Evolutionary conservation across 192 early-diverging fungal species (phyloP).

Genomic region (Coemansia sp.): DNA sequence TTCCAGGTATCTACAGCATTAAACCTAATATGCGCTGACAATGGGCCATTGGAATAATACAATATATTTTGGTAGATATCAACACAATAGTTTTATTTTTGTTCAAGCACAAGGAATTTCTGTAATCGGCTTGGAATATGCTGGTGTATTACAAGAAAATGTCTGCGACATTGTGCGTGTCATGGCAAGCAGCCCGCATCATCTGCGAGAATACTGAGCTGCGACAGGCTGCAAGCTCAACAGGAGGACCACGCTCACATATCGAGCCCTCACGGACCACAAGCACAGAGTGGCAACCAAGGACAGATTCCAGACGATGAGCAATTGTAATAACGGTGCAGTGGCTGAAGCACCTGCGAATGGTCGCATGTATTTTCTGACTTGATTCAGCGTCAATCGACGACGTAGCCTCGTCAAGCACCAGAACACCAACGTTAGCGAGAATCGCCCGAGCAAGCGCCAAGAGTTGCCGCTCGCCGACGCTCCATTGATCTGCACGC

Average conservation of each 20-base stretch:
- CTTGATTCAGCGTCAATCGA: slow-evolving; percentile 55
- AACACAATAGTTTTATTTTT: too few relatives aligned
- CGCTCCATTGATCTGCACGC: slow-evolving; percentile 34
- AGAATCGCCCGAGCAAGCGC: slow-evolving; percentile 59
- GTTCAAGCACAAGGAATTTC: too few relatives aligned
- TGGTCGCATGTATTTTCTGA: slow-evolving; percentile 50
- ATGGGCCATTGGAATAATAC: too few relatives aligned
- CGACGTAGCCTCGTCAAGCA: slow-evolving; percentile 70
- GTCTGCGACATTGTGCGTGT: too few relatives aligned
- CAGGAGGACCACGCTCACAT: slow-evolving; percentile 20
- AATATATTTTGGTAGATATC: too few relatives aligned
- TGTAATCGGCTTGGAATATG: too few relatives aligned
- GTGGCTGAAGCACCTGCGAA: slow-evolving; percentile 52
- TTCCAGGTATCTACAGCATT: too few relatives aligned
- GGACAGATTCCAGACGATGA: slow-evolving; percentile 52
- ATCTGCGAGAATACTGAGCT: slow-evolving; percentile 6
- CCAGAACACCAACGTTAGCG: slow-evolving; percentile 58
- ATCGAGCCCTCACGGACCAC: slow-evolving; percentile 26
- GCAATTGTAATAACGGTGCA: slow-evolving; percentile 68
- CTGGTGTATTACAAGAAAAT: too few relatives aligned
- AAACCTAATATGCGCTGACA: too few relatives aligned
- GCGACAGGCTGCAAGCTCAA: not conserved
- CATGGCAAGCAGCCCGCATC: not conserved
- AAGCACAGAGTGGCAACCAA: slow-evolving; percentile 31
- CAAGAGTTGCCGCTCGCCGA: slow-evolving; percentile 60